Percentiles rank a stretch among this genome's conserved stretches.
These are phyloP conservation scores for Tuctoria greenei DNA, from an alignment of 176 grass and related monocot species.

Conservation along the genomic window DNA sequence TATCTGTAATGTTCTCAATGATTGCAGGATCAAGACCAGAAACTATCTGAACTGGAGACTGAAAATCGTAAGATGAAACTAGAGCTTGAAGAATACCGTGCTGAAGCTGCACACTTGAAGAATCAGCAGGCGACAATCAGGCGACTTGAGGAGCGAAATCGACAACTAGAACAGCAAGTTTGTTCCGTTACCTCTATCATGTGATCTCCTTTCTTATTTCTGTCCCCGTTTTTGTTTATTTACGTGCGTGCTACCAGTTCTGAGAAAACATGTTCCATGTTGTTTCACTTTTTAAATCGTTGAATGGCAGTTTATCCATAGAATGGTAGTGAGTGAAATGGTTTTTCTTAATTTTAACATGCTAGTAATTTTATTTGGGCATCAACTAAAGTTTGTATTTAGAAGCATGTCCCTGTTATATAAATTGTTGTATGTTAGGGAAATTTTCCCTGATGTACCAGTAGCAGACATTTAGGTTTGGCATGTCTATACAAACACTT, in stretches of 20 bases:
- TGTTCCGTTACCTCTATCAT: slow-evolving; percentile 18
- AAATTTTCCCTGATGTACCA: slow-evolving; percentile 11
- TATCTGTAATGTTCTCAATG: slow-evolving; percentile 25
- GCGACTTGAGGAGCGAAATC: slow-evolving; percentile 93
- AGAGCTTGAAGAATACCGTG: slow-evolving; percentile 92
- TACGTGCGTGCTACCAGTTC: background rate
- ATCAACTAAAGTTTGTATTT: slow-evolving; percentile 19
- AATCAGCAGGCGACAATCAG: slow-evolving; percentile 99
- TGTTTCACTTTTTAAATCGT: background rate
- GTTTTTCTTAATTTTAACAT: background rate
- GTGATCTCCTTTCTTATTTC: background rate
- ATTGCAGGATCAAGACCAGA: slow-evolving; percentile 95
- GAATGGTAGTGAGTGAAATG: slow-evolving; percentile 1
- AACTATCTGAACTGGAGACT: slow-evolving; percentile 88
- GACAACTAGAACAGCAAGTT: slow-evolving; percentile 97
- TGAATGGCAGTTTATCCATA: slow-evolving; percentile 3
- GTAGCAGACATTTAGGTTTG: background rate
- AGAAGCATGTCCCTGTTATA: background rate
- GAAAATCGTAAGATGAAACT: slow-evolving; percentile 99
- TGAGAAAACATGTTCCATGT: background rate
- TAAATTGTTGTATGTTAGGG: slow-evolving; percentile 2
- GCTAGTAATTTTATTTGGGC: slow-evolving; percentile 23
- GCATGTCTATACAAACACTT: background rate
- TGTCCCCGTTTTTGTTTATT: background rate
- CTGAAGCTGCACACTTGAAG: slow-evolving; percentile 91